Evolutionary conservation across 352 stramenopile genomes (phyloP).

Genomic region (Globisporangium alternatum): DNA sequence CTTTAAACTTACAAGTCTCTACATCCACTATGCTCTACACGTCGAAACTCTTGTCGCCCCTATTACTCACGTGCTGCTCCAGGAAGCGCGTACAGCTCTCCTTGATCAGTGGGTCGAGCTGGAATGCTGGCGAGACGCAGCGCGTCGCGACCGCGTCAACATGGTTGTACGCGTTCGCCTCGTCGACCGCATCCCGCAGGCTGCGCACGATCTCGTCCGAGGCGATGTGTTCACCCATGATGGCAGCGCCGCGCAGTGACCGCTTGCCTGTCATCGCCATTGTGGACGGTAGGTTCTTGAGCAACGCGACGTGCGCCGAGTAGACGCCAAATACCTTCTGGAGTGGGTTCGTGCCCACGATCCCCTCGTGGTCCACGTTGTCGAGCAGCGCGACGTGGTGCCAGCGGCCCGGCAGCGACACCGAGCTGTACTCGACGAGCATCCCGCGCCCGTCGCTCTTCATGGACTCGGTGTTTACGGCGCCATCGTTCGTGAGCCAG

Average conservation of each 20-base stretch:
- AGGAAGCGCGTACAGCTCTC: constrained; percentile 1
- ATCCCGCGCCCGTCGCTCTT: constrained; percentile 7
- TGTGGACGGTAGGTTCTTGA: constrained; percentile 9
- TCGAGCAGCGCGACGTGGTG: constrained; percentile 17
- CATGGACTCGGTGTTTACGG: constrained; percentile 24
- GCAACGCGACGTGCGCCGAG: constrained; percentile 9
- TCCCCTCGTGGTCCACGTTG: constrained; percentile 14
- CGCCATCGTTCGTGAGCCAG: constrained; percentile 33
- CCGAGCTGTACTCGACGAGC: constrained; percentile 10
- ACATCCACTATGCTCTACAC: neutral
- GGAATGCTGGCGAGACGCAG: neutral
- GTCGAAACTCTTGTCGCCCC: neutral
- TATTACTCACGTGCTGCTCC: neutral
- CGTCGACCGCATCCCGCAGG: neutral
- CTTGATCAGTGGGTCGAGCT: neutral
- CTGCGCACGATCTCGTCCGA: constrained; percentile 2
- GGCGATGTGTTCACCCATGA: constrained; percentile 6
- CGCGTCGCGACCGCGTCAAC: constrained; percentile 7
- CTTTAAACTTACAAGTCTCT: no score
- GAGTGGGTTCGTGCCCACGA: constrained; percentile 16
- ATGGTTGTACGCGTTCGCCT: constrained; percentile 12
- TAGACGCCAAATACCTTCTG: constrained; percentile 18
- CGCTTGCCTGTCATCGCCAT: neutral
- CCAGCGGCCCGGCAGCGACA: constrained; percentile 13
- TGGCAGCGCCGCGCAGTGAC: neutral